A percentile compares a stretch with the other conserved stretches of the same genome.
phyloP scores from a whole-genome alignment of 257 asterid species.

The Capsicum chinense region DNA sequence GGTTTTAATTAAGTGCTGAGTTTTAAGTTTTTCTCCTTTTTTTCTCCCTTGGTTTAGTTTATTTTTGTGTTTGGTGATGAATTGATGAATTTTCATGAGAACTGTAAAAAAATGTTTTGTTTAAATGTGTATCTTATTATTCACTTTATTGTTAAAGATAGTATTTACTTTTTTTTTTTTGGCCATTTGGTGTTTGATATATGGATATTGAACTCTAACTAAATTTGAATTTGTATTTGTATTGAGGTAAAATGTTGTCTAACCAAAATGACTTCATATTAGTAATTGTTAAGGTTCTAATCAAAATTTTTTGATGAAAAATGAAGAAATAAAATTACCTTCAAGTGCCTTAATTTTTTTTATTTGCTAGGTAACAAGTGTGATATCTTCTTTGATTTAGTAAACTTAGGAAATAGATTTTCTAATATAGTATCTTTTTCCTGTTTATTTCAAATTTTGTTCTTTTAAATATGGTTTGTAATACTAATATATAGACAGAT shows the following conservation, averaged over 20 bases:
- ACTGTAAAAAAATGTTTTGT: constrained; percentile 15
- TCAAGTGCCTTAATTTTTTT: too few relatives aligned
- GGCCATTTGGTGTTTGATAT: too few relatives aligned
- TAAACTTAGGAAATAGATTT: neutral
- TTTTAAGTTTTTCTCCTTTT: neutral
- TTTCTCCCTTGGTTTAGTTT: neutral
- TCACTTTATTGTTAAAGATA: neutral
- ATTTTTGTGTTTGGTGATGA: neutral
- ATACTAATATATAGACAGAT: neutral
- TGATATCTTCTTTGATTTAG: neutral
- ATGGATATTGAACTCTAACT: too few relatives aligned
- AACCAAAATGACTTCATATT: too few relatives aligned
- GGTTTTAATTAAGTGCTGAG: neutral
- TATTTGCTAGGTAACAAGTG: neutral
- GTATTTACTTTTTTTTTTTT: neutral
- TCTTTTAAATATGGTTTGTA: neutral
- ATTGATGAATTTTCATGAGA: neutral
- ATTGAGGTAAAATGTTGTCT: too few relatives aligned
- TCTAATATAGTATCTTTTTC: neutral
- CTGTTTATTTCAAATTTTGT: neutral
- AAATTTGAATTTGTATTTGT: too few relatives aligned
- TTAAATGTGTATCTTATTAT: neutral
- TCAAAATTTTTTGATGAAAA: too few relatives aligned
- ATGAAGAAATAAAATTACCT: too few relatives aligned
- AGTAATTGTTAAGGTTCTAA: too few relatives aligned